Conservation (phyloP, 2,329 filamentous ascomycete species). For the Apiospora arundinis region DNA sequence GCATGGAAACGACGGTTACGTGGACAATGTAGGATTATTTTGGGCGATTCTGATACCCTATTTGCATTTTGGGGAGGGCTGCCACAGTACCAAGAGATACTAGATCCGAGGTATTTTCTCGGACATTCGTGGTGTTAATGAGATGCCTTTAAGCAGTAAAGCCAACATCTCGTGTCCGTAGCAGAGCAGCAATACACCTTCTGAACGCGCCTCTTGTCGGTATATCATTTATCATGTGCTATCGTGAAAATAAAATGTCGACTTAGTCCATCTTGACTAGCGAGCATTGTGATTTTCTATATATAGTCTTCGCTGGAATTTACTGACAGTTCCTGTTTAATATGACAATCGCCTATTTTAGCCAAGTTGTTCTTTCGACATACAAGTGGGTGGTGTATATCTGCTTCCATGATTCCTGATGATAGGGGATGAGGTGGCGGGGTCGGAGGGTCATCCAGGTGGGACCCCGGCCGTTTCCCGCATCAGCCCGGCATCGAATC, state of each 20-base stretch:
- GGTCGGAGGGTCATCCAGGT: not conserved
- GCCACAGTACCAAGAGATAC: not conserved
- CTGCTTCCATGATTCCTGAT: too few species aligned
- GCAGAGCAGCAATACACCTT: not conserved
- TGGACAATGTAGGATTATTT: not conserved
- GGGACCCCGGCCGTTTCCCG: conserved; percentile 6
- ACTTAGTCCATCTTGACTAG: not conserved
- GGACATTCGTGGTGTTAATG: not conserved
- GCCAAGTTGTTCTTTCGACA: not conserved
- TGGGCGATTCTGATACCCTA: conserved; percentile 9
- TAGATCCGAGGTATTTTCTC: too few species aligned
- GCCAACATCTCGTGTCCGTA: not conserved
- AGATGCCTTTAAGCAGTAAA: not conserved
- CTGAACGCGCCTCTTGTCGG: not conserved
- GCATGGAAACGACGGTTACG: not conserved
- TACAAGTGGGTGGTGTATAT: not conserved
- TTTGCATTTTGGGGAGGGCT: not conserved
- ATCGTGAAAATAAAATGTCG: not conserved
- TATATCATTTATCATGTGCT: not conserved
- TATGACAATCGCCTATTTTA: not conserved
- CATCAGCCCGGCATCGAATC: conserved; percentile 8
- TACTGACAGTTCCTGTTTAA: not conserved
- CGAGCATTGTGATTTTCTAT: not conserved
- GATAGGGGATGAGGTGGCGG: not conserved
- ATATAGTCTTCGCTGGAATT: not conserved